Evolutionary conservation across 306 rosid genomes (phyloP), one percentile per base, ranked within the genome.

Genomic region (Trifolium repens): DNA sequence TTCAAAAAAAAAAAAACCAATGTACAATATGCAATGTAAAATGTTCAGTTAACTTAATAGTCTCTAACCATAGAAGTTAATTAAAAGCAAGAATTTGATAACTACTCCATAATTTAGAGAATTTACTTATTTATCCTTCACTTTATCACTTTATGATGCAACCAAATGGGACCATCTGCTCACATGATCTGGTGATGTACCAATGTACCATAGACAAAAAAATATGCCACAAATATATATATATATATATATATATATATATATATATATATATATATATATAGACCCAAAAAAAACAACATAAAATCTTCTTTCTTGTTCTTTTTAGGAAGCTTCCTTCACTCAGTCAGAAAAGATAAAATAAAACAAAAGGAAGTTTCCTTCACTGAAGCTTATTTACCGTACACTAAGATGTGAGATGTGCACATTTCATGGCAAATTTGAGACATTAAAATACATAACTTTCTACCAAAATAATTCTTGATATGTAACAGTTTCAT

Each of bases 321-420:
- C 26, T 26, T 58, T 11, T 13, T 5, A 63, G 27, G 69, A 63
- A 63, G 27, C 39, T 63, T 63, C 69, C 69, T 63, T 37, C 47
- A 37, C 27, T 63, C 47, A 8, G 4, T 63, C 30, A 15, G 37
- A 61, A 52, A 52, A 52, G 2, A 2, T 7, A 8, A 16, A 16
- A 0, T 14, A 54, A 54, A 61, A 26, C 24, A 26, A 60, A 32
- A 61, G 67, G 67, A 32, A 32, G 67, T 61, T 61, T 61, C 67
- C n/a, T 61, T 61, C 14, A 26, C 37, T 12, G 1, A 27, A 26
- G 26, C 64, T 1, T 58, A 50, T 22, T 1, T 10, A 26, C 8
- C 3, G 0, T 26, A 26, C 37, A 0, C 37, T 16, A 10, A 11
- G 0, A 11, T 58, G 64, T 58, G 37, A 24, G 8, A 5, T 11